A percentile compares a stretch with the other conserved stretches of the same genome.
These are phyloP conservation scores for Verticillium nonalfalfae DNA, from an alignment of 2,329 filamentous ascomycete genomes.

Conservation along the genomic window DNA sequence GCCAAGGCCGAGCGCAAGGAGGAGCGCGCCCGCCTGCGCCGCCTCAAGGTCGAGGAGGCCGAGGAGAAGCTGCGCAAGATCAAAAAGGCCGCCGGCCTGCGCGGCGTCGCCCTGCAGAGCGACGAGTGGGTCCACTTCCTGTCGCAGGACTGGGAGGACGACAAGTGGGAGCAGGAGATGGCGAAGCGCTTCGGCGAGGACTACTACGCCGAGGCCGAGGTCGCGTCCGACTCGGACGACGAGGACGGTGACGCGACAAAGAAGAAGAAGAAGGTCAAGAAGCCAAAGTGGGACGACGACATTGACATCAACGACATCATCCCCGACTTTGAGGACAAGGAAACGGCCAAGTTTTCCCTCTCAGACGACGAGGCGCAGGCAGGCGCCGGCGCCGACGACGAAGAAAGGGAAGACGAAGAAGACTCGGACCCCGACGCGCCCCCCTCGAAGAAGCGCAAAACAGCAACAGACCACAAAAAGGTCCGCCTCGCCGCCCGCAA, in stretches of 20 bases:
- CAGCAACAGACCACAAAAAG: slow-evolving; percentile 53
- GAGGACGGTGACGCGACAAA: slow-evolving; percentile 41
- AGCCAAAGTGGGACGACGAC: slow-evolving; percentile 92
- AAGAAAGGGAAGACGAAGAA: slow-evolving; percentile 18
- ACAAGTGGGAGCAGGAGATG: slow-evolving; percentile 90
- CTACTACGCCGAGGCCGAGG: slow-evolving; percentile 75
- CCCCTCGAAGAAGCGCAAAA: slow-evolving; percentile 49
- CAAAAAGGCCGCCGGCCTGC: slow-evolving; percentile 79
- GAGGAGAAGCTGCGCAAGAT: slow-evolving; percentile 83
- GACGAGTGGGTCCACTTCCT: slow-evolving; percentile 82
- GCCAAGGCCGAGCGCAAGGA: slow-evolving; percentile 70
- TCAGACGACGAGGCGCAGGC: slow-evolving; percentile 37
- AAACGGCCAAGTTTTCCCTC: slow-evolving; percentile 47
- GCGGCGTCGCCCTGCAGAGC: slow-evolving; percentile 58
- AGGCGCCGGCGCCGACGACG: slow-evolving; percentile 19
- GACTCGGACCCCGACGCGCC: slow-evolving; percentile 35
- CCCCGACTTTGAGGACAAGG: slow-evolving; percentile 73
- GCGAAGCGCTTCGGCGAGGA: slow-evolving; percentile 78
- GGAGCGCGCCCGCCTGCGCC: slow-evolving; percentile 77
- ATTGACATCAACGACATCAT: slow-evolving; percentile 94
- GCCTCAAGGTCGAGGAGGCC: slow-evolving; percentile 85
- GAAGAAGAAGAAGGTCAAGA: slow-evolving; percentile 63
- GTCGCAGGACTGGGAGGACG: slow-evolving; percentile 82
- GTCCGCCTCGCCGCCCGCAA: slow-evolving; percentile 56
- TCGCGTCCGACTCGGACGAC: slow-evolving; percentile 58